Percentiles rank a stretch among this genome's conserved stretches.
Evolutionary conservation across 805 yeast species (phyloP).

Genomic region (Candida tibetensis): DNA sequence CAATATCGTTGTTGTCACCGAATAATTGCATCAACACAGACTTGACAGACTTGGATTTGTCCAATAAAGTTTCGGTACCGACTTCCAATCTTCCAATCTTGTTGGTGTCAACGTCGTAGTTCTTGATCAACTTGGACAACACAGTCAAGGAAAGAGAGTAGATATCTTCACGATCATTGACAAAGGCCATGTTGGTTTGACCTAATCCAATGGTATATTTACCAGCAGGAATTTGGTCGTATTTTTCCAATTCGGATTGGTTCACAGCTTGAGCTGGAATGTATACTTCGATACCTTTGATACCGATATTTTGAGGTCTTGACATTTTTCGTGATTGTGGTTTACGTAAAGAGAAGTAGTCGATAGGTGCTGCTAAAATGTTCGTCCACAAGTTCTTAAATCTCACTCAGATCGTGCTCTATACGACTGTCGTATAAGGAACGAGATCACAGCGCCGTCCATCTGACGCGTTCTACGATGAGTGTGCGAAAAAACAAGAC

Average conservation of each 20-base stretch:
- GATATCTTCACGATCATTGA: conserved; percentile 95
- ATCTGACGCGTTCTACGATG: background rate
- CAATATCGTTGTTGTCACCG: conserved; percentile 84
- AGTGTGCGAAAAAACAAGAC: background rate
- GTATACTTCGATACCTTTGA: conserved; percentile 92
- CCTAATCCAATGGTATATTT: conserved; percentile 98
- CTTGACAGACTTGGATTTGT: conserved; percentile 95
- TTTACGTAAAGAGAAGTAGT: background rate
- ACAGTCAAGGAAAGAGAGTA: conserved; percentile 94
- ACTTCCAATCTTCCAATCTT: conserved; percentile 93
- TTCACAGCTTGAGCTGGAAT: conserved; percentile 81
- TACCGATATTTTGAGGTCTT: conserved; percentile 85
- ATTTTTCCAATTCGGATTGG: conserved; percentile 83
- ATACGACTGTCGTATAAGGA: background rate
- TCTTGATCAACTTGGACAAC: conserved; percentile 67
- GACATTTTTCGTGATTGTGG: too few species aligned
- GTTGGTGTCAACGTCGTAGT: conserved; percentile 78
- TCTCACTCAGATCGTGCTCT: background rate
- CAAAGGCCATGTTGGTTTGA: conserved; percentile 97
- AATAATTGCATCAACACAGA: conserved; percentile 93
- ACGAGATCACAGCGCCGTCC: background rate
- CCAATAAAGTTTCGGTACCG: conserved; percentile 95
- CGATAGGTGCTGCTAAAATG: background rate
- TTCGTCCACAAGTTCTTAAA: background rate
- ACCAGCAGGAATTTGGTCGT: conserved; percentile 85